Evolutionary conservation across 1,139 yeast genomes (phyloP).

Genomic region (Ogataea hybrid): DNA sequence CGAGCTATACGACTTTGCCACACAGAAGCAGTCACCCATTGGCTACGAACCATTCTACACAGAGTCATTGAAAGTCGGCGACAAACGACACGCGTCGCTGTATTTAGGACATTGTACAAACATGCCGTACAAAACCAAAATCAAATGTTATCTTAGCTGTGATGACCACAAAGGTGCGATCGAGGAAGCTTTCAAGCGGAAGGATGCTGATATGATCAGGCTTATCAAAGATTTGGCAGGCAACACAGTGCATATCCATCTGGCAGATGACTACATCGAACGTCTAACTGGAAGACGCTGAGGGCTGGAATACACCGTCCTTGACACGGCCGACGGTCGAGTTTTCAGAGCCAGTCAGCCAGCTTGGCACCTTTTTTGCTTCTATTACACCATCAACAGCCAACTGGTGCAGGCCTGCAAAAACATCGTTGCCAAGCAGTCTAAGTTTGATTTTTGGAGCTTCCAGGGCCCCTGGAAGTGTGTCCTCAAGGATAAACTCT

Average conservation of each 20-base stretch:
- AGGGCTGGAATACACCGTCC: constrained; percentile 40
- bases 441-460: constrained; percentile 43
- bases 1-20: constrained; percentile 48
- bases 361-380: constrained; percentile 59
- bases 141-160: constrained; percentile 50
- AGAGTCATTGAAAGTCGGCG: constrained; percentile 49
- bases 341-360: constrained; percentile 82
- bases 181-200: constrained; percentile 55
- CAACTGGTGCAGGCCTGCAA: constrained; percentile 76
- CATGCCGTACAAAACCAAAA: constrained; percentile 40
- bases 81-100: constrained; percentile 41
- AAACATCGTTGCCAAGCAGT: constrained; percentile 70
- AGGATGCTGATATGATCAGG: constrained; percentile 46
- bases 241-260: constrained; percentile 32
- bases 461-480: constrained; percentile 7
- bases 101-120: constrained; percentile 38
- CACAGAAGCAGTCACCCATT: constrained; percentile 60
- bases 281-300: constrained; percentile 26
- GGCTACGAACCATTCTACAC: constrained; percentile 68
- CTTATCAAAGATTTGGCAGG: constrained; percentile 34
- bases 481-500: constrained; percentile 38
- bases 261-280: constrained; percentile 33
- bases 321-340: constrained; percentile 43
- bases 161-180: constrained; percentile 57
- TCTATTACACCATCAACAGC: constrained; percentile 54